Base-by-base conservation (phyloP, 495 filamentous ascomycete genomes). In the Hypoxylon lienhwacheense region DNA sequence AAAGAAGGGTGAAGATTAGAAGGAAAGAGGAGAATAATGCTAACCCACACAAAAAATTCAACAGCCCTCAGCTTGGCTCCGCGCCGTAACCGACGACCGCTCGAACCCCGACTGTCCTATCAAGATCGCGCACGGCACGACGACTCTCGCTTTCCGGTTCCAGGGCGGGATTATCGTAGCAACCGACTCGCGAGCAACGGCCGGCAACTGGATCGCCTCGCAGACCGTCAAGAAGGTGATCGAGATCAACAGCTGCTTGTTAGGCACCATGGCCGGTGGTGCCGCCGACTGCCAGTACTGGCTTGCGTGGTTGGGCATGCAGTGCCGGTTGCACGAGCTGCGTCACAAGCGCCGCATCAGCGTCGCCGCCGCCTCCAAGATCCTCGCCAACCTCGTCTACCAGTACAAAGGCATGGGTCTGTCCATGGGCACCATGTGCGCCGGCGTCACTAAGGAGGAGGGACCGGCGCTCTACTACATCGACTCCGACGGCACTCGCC, bases 171-270 rank as follows among this genome's bases (percentile, higher is more conserved):
- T 98, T 73, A 93, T 98, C 64, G 93, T 98, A 42, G 91, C 90
- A 16, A 98, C 93, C 15, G 93, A 98, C 76, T 98, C 93, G 20
- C 82, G 93, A 74, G 93, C 93, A 28, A 92, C 92, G 47, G 91
- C 92, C 21, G 93, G 93, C 60, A 91, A 90, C 79, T 98, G 93
- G 93, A 98, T 98, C 73, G 95, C 93, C 45, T 91, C 86, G 73
- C 93, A 98, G 79, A 98, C 93, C 44, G 93, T 98, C 49, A 98
- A 97, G 86, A 98, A 98, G 77, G 92, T 98, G 42, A 97, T 98
- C 62, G 89, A 85, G 80, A 95, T 90, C 77, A 95, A 85, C 82
- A 83, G 83, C 75, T 79, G 87, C 74, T 81, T 97, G 71, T 73
- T 98, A 61, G 93, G 95, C 34, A 98, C 93, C 53, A 97, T 98